Base-by-base conservation (phyloP, 108 stramenopile species). In the Cafeteria roenbergensis region DNA sequence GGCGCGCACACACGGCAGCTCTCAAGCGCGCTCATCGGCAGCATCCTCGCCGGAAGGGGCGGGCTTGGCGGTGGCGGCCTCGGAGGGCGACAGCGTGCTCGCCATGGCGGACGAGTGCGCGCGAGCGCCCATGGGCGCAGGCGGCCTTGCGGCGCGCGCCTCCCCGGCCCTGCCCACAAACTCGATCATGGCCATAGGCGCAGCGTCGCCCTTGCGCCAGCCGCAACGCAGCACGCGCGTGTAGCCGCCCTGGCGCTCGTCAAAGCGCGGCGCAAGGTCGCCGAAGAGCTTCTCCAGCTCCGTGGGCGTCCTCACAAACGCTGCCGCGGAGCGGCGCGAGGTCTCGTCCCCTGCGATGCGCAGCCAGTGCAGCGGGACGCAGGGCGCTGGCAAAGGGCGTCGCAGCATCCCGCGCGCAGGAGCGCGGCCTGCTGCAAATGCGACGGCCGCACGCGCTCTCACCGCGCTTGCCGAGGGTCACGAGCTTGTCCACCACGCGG, bases 111-210 rank as follows among this genome's bases (percentile, higher is more conserved):
- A n/a, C n/a, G n/a, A n/a, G n/a, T n/a, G n/a, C n/a, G n/a, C n/a
- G n/a, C n/a, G n/a, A n/a, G n/a, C n/a, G n/a, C n/a, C 42, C 42
- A 48, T 17, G 6, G 42, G 42, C 12, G 12, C 42, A 6, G 17
- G 12, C 42, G 42, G 42, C 6, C 42, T 6, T 48, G 91, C 90
- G 20, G 87, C 81, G 48, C 91, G 74, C 31, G 92, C 72, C 75
- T 90, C 95, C n/a, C 88, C 88, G 26, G 85, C 86, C 51, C 93
- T 86, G 80, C 93, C 98, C 0, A 99, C 93, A 68, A 92, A 93
- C 80, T 99, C 98, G 66, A 99, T 93, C 14, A 97, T 70, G 0
- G 92, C 89, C 98, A 99, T 99, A 48, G 90, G 87, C 4, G 98
- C 94, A 48, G 85, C 85, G 69, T 99, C 94, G 31, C 94, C 94